Evolutionary conservation across 345 rosid genomes (phyloP).

Genomic region (Eutrema yunnanense): DNA sequence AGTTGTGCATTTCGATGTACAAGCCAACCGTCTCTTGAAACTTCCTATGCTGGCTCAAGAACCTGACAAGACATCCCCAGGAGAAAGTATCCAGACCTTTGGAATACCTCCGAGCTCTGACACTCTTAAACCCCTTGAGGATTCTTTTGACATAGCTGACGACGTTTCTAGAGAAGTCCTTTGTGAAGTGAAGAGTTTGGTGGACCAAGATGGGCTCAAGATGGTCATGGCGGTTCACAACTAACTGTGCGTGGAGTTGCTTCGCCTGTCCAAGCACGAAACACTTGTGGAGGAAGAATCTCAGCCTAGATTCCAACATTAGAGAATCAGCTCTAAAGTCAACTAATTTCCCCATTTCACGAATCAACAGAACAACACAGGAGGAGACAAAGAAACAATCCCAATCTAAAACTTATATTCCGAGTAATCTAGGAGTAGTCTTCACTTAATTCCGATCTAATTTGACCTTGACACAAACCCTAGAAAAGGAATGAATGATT

Average conservation of each 20-base stretch:
- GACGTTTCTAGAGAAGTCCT: conserved; percentile 35
- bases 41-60: conserved; percentile 47
- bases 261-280: conserved; percentile 34
- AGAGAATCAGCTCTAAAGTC: neutral
- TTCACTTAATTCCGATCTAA: neutral
- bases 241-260: conserved; percentile 46
- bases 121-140: conserved; percentile 23
- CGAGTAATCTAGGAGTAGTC: neutral
- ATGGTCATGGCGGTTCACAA: conserved; percentile 32
- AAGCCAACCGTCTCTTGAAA: conserved; percentile 43
- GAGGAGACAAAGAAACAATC: neutral
- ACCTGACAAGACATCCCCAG: conserved; percentile 58
- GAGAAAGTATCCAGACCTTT: conserved; percentile 38
- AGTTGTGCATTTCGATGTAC: conserved; percentile 45
- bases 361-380: neutral
- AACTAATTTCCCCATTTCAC: neutral
- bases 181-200: conserved; percentile 35
- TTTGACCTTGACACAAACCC: neutral
- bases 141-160: conserved; percentile 37
- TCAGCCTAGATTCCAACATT: conserved; percentile 31
- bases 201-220: conserved; percentile 44
- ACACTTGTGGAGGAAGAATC: conserved; percentile 29
- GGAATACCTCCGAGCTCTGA: neutral
- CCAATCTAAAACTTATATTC: neutral
- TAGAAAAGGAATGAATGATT: neutral